Conservation (phyloP, 2,329 filamentous ascomycete genomes). For the Stromatinia cepivora region DNA sequence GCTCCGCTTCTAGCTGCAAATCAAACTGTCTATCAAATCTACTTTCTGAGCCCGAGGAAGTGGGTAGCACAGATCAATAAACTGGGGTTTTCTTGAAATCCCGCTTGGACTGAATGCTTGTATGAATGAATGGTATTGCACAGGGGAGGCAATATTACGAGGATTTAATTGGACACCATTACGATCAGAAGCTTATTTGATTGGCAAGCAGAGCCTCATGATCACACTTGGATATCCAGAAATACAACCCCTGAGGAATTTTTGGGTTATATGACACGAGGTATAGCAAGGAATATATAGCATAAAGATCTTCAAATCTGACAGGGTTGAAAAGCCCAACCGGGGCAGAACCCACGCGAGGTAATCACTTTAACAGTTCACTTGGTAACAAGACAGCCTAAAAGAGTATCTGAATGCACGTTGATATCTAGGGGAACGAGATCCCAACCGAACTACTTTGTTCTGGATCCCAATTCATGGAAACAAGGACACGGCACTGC, state of each 20-base stretch:
- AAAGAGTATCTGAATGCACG: constrained; percentile 1
- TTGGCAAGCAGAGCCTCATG: constrained; percentile 14
- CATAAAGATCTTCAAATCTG: constrained; percentile 17
- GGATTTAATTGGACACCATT: constrained; percentile 1
- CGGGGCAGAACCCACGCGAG: constrained; percentile 5
- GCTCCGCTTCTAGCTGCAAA: background rate
- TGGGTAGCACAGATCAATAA: constrained; percentile 14
- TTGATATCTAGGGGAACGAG: constrained; percentile 2
- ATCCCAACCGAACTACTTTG: background rate
- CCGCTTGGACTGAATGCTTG: constrained; percentile 3
- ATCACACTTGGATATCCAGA: constrained; percentile 16
- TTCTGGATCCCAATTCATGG: constrained; percentile 1
- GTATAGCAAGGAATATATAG: constrained; percentile 1
- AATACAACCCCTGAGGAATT: constrained; percentile 5
- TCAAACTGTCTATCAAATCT: constrained; percentile 13
- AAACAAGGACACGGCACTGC: constrained; percentile 7
- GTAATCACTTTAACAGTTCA: constrained; percentile 13
- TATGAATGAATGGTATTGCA: background rate
- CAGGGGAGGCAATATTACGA: constrained; percentile 6
- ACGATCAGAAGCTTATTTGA: constrained; percentile 10
- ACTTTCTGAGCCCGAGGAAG: constrained; percentile 12
- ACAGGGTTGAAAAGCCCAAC: constrained; percentile 15
- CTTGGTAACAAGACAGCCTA: constrained; percentile 13
- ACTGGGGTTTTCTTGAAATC: background rate
- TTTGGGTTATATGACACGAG: constrained; percentile 13